phyloP scores from a whole-genome alignment of 176 grass and related monocot species.

The Metroxylon sagu region DNA sequence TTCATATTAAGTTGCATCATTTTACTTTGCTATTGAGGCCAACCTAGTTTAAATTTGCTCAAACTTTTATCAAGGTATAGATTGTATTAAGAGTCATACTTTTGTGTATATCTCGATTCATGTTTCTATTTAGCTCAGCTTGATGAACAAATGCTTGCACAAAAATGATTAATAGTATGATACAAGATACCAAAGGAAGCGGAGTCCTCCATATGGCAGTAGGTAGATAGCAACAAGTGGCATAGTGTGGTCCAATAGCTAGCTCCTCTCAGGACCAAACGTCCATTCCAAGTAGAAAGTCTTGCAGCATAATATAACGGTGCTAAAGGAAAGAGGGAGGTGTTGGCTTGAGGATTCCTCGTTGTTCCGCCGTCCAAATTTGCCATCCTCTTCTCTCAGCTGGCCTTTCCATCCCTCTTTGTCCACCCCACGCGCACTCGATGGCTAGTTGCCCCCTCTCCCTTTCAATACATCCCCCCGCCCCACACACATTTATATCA shows the following conservation, averaged over 20 bases:
- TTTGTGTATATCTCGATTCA: too few species aligned
- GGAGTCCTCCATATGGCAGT: not conserved
- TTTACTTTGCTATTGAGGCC: too few species aligned
- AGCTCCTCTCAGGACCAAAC: slow-evolving; percentile 6
- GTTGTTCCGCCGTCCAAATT: slow-evolving; percentile 34
- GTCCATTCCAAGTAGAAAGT: slow-evolving; percentile 28
- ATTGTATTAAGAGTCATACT: too few species aligned
- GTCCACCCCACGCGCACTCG: slow-evolving; percentile 15
- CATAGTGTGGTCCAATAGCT: not conserved
- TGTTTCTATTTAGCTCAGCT: not conserved
- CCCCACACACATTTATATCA: not conserved
- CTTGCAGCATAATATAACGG: slow-evolving; percentile 48
- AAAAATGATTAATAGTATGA: not conserved
- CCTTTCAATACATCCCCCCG: not conserved
- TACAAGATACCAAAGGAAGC: not conserved
- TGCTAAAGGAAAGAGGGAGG: slow-evolving; percentile 14
- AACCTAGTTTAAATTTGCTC: too few species aligned
- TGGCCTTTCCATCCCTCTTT: not conserved
- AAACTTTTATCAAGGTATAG: too few species aligned
- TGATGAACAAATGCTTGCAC: not conserved
- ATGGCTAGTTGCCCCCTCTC: slow-evolving; percentile 12
- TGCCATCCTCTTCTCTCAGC: not conserved
- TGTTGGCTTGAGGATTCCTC: slow-evolving; percentile 10
- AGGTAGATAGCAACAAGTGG: not conserved
- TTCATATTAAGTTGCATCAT: too few species aligned